Evolutionary conservation across 352 stramenopile genomes (phyloP), one percentile per base, ranked within the genome.

Genomic region (Elongisporangium senticosum): DNA sequence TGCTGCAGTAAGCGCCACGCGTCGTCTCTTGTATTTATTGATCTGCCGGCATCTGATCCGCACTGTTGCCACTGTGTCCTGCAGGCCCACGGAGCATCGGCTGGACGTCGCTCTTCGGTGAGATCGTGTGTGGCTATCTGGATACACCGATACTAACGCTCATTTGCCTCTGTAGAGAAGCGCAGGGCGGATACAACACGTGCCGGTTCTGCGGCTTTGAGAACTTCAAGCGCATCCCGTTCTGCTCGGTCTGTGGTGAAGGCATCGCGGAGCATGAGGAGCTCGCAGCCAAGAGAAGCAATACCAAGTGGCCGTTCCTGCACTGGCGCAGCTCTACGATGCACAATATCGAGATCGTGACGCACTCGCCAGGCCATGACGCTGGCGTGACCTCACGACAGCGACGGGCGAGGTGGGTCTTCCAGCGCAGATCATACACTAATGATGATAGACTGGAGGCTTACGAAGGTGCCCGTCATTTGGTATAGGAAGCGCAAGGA

Each of bases 181-280:
- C 72, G 2, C 68, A 68, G 20, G 68, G 77, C 55, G 72, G 72
- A 20, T 77, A 70, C 52, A 72, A 74, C 49, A 59, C 58, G 49
- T 80, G 72, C 23, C 11, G 63, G 2, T 59, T 62, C 50, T 80
- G 68, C 40, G 63, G 65, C 24, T 80, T 80, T 40, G 68, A 77
- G 61, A 80, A 77, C 55, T 80, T 80, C 57, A 68, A 69, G 57
- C 68, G 68, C 19, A 63, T 68, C 54, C 63, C 63, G 43, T 80
- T 75, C 55, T 80, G 71, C 55, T 66, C 55, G 51, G 59, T 80
- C 17, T 80, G 71, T 54, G 68, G 71, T 40, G 67, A 74, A 24
- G 60, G 43, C 1, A 26, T 77, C 11, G 56, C 53, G 8, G 43
- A 59, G 19, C 19, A 66, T n/a, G 49, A 7, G 3, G 43, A 63